A percentile compares a stretch with the other conserved stretches of the same genome.
These are phyloP conservation scores for Cymbopogon flexuosus DNA, from an alignment of 202 grass and related monocot species.

Conservation along the genomic window DNA sequence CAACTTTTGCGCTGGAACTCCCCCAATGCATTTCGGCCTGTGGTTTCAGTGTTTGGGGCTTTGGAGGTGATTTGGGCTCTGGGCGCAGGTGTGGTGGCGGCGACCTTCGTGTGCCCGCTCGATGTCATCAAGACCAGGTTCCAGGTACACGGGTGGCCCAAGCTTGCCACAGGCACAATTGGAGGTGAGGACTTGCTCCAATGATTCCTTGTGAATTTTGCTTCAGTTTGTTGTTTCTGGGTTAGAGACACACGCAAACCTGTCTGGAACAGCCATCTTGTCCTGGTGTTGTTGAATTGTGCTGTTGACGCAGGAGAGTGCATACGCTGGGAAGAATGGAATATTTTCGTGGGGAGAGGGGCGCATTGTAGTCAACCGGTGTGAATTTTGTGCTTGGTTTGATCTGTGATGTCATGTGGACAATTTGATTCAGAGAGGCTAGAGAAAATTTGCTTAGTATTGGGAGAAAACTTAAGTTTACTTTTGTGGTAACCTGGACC, in stretches of 20 bases:
- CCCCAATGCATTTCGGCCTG: neutral
- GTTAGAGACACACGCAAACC: neutral
- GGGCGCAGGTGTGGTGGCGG: constrained; percentile 66
- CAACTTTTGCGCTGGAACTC: neutral
- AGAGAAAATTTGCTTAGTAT: neutral
- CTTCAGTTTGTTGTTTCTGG: neutral
- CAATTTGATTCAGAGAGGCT: neutral
- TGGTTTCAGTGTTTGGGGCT: neutral
- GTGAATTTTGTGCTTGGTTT: neutral
- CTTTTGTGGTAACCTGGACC: neutral
- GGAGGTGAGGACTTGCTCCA: constrained; percentile 40
- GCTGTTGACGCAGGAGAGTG: neutral
- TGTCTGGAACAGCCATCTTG: neutral
- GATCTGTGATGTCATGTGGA: neutral
- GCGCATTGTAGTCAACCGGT: neutral
- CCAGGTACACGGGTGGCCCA: constrained; percentile 79
- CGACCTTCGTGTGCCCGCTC: constrained; percentile 90
- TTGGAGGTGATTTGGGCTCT: neutral
- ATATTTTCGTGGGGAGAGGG: neutral
- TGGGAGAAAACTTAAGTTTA: neutral
- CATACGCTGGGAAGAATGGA: neutral
- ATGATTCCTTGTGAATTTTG: neutral
- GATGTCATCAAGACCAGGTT: constrained; percentile 98
- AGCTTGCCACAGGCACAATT: constrained; percentile 32
- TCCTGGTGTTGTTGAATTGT: neutral